These are phyloP conservation scores for Penicillium lagena DNA, from an alignment of 495 filamentous ascomycete species.

Conservation along the genomic window DNA sequence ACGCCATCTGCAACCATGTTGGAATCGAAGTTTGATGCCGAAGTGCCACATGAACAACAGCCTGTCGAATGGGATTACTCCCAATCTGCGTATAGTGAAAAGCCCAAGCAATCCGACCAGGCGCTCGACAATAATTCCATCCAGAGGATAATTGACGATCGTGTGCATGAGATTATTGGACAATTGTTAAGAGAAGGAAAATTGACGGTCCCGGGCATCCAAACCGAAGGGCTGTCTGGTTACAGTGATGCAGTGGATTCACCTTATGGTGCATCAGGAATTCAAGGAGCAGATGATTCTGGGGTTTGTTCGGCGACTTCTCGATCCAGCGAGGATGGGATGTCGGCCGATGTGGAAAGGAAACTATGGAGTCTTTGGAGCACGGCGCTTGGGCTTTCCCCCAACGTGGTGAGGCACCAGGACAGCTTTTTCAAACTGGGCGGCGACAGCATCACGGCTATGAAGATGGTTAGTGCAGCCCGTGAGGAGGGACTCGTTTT, in stretches of 20 bases:
- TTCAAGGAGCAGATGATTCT: constrained; percentile 16
- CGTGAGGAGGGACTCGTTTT: constrained; percentile 46
- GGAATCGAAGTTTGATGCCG: constrained; percentile 10
- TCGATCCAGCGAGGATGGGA: constrained; percentile 17
- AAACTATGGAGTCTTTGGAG: constrained; percentile 42
- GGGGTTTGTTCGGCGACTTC: constrained; percentile 19
- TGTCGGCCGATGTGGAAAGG: constrained; percentile 23
- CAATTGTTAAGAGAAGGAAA: constrained; percentile 33
- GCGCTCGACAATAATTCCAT: constrained; percentile 21
- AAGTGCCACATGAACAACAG: neutral
- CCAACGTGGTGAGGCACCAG: constrained; percentile 30
- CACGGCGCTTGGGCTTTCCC: constrained; percentile 33
- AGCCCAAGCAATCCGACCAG: constrained; percentile 3
- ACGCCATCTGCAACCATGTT: constrained; percentile 15
- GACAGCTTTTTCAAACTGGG: constrained; percentile 45
- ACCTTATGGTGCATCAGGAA: constrained; percentile 11
- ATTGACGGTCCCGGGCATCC: constrained; percentile 16
- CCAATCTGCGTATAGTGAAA: constrained; percentile 9
- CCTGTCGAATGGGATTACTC: constrained; percentile 6
- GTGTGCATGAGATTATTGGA: constrained; percentile 33
- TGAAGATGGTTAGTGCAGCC: constrained; percentile 59
- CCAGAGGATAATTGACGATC: constrained; percentile 32
- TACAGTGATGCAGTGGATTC: constrained; percentile 12
- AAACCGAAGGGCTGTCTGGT: constrained; percentile 8
- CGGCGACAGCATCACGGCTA: constrained; percentile 56